These are phyloP conservation scores for Cucumis sativus DNA, from an alignment of 306 rosid species.

Conservation along the genomic window Cucumber_9930_V3 NC_026658.2:16690501-16691000, in stretches of 20 bases:
- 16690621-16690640: slow-evolving; percentile 14
- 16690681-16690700: slow-evolving; percentile 85
- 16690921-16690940: slow-evolving; percentile 63
- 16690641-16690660: slow-evolving; percentile 99
- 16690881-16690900: slow-evolving; percentile 96
- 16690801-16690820: slow-evolving; percentile 5
- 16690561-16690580: neutral
- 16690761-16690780: neutral
- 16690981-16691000: slow-evolving; percentile 78
- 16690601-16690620: neutral
- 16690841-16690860: slow-evolving; percentile 90
- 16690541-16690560: neutral
- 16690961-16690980: slow-evolving; percentile 53
- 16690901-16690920: slow-evolving; percentile 71
- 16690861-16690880: slow-evolving; percentile 90
- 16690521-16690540: neutral
- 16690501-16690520: neutral
- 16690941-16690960: slow-evolving; percentile 87
- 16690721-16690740: slow-evolving; percentile 99
- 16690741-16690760: slow-evolving; percentile 83
- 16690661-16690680: slow-evolving; percentile 99
- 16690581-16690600: neutral
- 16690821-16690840: slow-evolving; percentile 1
- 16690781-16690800: neutral
- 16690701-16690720: slow-evolving; percentile 84